Base-by-base conservation (phyloP, 1,284 basidiomycete genomes). In the Pseudozyma flocculosa region DNA sequence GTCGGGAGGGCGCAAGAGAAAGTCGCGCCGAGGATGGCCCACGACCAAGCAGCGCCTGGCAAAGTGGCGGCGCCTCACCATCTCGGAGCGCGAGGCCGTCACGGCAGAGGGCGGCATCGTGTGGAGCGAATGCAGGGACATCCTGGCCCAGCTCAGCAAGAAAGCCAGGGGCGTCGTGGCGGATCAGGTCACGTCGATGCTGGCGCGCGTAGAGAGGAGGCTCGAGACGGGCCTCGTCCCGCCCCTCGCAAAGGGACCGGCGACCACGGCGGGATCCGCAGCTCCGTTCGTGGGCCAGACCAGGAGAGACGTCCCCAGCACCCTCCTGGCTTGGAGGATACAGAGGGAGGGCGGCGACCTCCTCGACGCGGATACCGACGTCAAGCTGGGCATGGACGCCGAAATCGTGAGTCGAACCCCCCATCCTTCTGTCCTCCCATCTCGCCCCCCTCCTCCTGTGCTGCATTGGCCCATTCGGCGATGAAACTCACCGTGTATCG, bases 91-190 rank as follows among this genome's bases (percentile, higher is more conserved):
- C 14, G 66, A 68, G 43, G 58, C 54, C 23, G 50, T 68, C 18
- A 64, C 56, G 1, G 56, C 60, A 2, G 61, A 68, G 45, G 62
- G 58, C n/a, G 66, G 66, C 21, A 26, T 68, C 36, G 54, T 68
- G n/a, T 68, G 66, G 66, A 45, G 55, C 5, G 57, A 15, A 3
- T 23, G 3, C 38, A 50, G 47, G n/a, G 57, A 57, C n/a, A 19
- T 65, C 32, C 48, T 65, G 18, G 54, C 56, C n/a, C 57, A 54
- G 32, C 54, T 61, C 57, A 54, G 54, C 4, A 65, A 65, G 36
- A 61, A 65, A 36, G 55, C 56, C n/a, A 51, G 62, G 11, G 50
- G 50, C 9, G 52, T 61, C 50, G 58, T 58, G 5, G 54, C 56
- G 1, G 56, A 59, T 15, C 42, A 40, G 15, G 22, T 67, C 14